Conservation (phyloP, 78 protist genomes). For the Dictyostelium capitatum region DNA sequence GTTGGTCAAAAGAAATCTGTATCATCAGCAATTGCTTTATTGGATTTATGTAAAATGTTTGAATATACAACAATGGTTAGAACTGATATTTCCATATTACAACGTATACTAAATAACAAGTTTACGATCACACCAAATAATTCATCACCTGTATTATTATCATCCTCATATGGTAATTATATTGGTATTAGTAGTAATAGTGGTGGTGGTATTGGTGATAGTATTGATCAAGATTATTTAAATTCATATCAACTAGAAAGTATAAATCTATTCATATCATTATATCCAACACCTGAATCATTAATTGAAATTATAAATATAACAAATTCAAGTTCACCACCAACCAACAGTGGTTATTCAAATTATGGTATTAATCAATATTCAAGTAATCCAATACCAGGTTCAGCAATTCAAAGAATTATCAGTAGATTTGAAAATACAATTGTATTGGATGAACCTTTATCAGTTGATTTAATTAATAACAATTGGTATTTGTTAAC, state of each 20-base stretch:
- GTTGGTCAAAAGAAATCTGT: neutral
- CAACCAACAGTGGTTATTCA: too few species aligned
- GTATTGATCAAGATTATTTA: neutral
- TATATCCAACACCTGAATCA: slow-evolving; percentile 48
- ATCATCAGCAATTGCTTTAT: slow-evolving; percentile 3
- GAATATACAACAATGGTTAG: slow-evolving; percentile 22
- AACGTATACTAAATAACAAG: neutral
- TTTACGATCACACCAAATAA: neutral
- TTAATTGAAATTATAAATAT: neutral
- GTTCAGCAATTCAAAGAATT: slow-evolving; percentile 34
- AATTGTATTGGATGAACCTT: slow-evolving; percentile 22
- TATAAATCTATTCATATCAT: slow-evolving; percentile 23
- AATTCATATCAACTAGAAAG: slow-evolving; percentile 20
- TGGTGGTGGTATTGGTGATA: neutral
- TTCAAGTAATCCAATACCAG: neutral
- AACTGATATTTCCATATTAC: slow-evolving; percentile 20
- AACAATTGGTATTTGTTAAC: slow-evolving; percentile 50
- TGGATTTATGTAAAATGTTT: slow-evolving; percentile 34
- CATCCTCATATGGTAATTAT: neutral
- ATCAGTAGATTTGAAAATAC: slow-evolving; percentile 23
- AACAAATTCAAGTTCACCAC: neutral
- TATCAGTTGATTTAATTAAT: neutral
- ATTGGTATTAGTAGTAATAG: neutral
- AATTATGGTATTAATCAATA: too few species aligned
- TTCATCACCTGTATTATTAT: slow-evolving; percentile 5